Percentiles rank a stretch among this genome's conserved stretches.
Conservation (phyloP, 2,329 filamentous ascomycete genomes). For the Aspergillus viridinutans region DNA sequence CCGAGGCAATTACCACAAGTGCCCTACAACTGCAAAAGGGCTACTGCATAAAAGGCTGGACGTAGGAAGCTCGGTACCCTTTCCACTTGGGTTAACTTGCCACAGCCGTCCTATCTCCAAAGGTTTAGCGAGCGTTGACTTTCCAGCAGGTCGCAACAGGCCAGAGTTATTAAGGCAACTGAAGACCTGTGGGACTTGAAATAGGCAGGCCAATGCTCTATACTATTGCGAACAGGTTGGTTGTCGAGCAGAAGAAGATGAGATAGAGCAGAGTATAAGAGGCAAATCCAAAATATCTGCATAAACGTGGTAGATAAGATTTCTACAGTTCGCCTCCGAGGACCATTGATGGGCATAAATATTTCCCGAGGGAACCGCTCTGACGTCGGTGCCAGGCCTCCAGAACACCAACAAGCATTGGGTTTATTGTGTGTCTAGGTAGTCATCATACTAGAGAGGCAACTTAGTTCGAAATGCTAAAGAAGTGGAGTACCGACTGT, state of each 20-base stretch:
- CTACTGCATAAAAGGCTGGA: not conserved
- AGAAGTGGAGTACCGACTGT: constrained; percentile 6
- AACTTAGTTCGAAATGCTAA: not conserved
- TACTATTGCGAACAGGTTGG: not conserved
- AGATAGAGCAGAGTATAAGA: not conserved
- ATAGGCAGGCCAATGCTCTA: not conserved
- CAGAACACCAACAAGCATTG: not conserved
- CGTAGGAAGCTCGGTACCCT: not conserved
- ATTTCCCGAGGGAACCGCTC: constrained; percentile 5
- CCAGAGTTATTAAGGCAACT: not conserved
- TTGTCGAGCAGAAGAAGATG: not conserved
- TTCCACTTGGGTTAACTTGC: not conserved
- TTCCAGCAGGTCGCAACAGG: not conserved
- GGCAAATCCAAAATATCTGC: not conserved
- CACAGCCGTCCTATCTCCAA: not conserved
- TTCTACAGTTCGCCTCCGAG: not conserved
- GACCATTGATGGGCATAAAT: not conserved
- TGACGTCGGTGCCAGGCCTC: constrained; percentile 8
- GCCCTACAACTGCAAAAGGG: not conserved
- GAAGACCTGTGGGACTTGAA: not conserved
- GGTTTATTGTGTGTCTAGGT: not conserved
- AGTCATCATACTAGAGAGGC: not conserved
- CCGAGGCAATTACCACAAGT: not conserved
- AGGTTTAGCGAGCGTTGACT: not conserved
- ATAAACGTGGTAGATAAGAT: not conserved